A percentile compares a stretch with the other conserved stretches of the same genome.
Conservation (phyloP, 768 basidiomycete species). For the Agaricus sinodeliciosus region DNA sequence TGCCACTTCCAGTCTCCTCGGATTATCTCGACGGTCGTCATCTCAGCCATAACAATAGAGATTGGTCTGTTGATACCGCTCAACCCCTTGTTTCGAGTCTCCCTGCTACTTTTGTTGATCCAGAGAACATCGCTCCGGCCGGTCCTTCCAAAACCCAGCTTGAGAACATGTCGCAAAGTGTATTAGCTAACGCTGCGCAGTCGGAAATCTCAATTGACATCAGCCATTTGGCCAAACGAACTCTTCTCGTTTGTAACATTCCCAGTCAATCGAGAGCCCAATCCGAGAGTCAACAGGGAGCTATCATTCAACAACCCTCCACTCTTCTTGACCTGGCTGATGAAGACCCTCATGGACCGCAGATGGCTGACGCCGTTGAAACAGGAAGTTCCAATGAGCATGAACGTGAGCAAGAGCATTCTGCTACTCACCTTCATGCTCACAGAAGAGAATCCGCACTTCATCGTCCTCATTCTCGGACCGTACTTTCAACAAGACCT, state of each 20-base stretch:
- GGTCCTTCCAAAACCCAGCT: not conserved
- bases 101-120: not conserved
- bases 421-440: not conserved
- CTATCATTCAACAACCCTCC: not conserved
- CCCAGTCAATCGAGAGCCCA: not conserved
- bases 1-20: conserved; percentile 1
- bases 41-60: not conserved
- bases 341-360: not conserved
- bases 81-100: not conserved
- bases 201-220: conserved; percentile 1
- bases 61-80: not conserved
- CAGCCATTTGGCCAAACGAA: not conserved
- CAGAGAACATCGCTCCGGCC: not conserved
- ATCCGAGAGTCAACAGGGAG: not conserved
- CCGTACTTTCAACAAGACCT: not conserved
- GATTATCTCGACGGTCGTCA: not conserved
- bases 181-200: not conserved
- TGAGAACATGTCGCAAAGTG: not conserved
- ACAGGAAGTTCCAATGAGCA: not conserved
- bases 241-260: not conserved
- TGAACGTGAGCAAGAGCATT: not conserved
- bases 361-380: conserved; percentile 1
- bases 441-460: conserved; percentile 5
- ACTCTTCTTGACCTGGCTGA: not conserved
- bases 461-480: not conserved